Conservation (phyloP, 495 filamentous ascomycete species). For the Penicillium canescens region DNA sequence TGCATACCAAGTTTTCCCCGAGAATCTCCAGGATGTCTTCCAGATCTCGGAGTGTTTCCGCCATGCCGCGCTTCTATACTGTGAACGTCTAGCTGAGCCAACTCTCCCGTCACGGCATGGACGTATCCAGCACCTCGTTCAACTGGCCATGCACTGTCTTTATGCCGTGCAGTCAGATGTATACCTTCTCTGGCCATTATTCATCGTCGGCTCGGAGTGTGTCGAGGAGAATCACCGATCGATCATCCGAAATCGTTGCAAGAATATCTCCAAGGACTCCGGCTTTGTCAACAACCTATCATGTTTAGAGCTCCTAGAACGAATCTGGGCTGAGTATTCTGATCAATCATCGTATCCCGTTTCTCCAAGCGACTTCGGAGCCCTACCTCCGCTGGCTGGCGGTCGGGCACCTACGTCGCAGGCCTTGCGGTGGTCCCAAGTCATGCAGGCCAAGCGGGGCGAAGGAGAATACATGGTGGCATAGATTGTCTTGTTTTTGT, state of each 20-base stretch:
- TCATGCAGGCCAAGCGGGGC: constrained; percentile 63
- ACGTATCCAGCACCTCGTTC: constrained; percentile 81
- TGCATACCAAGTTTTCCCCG: constrained; percentile 31
- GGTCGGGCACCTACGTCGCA: constrained; percentile 26
- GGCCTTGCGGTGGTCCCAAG: constrained; percentile 75
- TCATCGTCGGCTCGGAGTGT: constrained; percentile 88
- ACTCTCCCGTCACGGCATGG: constrained; percentile 70
- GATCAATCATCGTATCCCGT: constrained; percentile 22
- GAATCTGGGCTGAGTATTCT: constrained; percentile 67
- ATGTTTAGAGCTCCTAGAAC: constrained; percentile 81
- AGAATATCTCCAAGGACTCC: constrained; percentile 81
- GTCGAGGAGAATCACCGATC: constrained; percentile 77
- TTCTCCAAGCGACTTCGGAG: constrained; percentile 18
- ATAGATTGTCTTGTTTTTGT: constrained; percentile 29
- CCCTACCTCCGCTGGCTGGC: constrained; percentile 20
- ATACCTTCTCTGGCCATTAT: constrained; percentile 92
- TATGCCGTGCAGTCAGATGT: constrained; percentile 78
- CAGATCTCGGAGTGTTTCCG: constrained; percentile 86
- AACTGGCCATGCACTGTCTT: constrained; percentile 78
- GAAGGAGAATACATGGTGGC: constrained; percentile 90
- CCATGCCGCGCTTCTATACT: constrained; percentile 85
- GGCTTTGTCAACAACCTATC: constrained; percentile 92
- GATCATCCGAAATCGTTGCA: constrained; percentile 75
- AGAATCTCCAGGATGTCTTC: constrained; percentile 53
- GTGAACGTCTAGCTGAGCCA: constrained; percentile 82